Evolutionary conservation across 768 basidiomycete genomes (phyloP).

Genomic region (Leccinum rimulosum): DNA sequence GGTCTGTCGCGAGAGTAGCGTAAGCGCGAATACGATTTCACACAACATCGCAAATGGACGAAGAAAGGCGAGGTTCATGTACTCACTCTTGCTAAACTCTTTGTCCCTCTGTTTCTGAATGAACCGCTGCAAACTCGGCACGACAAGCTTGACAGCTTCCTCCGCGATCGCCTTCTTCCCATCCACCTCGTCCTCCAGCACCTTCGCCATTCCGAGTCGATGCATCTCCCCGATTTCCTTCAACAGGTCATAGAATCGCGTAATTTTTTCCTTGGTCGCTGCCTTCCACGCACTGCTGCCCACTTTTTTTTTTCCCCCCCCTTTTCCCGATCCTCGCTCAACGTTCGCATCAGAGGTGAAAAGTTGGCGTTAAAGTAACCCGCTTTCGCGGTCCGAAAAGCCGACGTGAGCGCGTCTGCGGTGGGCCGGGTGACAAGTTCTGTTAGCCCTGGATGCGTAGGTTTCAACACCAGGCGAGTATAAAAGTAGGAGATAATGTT

Average conservation of each 20-base stretch:
- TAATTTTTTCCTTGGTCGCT: slow-evolving; percentile 79
- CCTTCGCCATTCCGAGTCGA: slow-evolving; percentile 46
- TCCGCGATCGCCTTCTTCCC: slow-evolving; percentile 60
- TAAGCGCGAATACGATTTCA: slow-evolving; percentile 1
- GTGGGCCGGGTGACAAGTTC: slow-evolving; percentile 60
- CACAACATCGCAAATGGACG: not conserved
- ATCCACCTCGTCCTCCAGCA: slow-evolving; percentile 69
- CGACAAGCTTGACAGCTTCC: slow-evolving; percentile 73
- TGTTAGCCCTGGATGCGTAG: slow-evolving; percentile 44
- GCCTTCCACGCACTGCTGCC: slow-evolving; percentile 46
- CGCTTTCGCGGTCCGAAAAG: slow-evolving; percentile 78
- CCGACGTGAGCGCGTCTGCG: slow-evolving; percentile 60
- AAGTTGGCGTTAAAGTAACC: slow-evolving; percentile 84
- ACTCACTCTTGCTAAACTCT: slow-evolving; percentile 79
- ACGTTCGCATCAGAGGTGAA: slow-evolving; percentile 66
- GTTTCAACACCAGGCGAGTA: slow-evolving; percentile 52
- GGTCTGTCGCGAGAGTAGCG: slow-evolving; percentile 34
- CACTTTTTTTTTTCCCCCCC: slow-evolving; percentile 35
- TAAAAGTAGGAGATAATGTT: slow-evolving; percentile 78
- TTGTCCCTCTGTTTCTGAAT: slow-evolving; percentile 73
- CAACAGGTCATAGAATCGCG: slow-evolving; percentile 74
- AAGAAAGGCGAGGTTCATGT: slow-evolving; percentile 18
- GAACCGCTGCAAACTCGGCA: slow-evolving; percentile 73
- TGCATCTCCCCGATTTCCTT: slow-evolving; percentile 81
- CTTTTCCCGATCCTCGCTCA: slow-evolving; percentile 45